Percentiles rank a stretch among this genome's conserved stretches.
Conservation (phyloP, 2,329 filamentous ascomycete genomes). For the Fusarium sp. region DNA sequence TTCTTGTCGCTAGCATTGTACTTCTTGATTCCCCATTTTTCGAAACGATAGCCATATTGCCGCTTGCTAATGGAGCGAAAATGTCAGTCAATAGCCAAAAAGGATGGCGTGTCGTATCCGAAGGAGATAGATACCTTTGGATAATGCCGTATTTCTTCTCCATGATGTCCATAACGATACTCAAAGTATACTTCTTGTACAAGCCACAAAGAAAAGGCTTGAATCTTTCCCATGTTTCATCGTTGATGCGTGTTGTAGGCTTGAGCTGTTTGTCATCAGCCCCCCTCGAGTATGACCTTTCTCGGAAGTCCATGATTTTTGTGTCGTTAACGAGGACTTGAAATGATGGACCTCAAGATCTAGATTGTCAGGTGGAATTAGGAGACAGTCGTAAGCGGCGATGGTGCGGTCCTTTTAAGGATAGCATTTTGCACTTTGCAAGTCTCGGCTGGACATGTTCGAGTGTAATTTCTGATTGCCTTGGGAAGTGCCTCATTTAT, state of each 20-base stretch:
- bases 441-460: not conserved
- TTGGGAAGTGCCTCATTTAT: constrained; percentile 34
- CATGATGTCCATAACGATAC: constrained; percentile 40
- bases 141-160: constrained; percentile 26
- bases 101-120: not conserved
- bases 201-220: constrained; percentile 37
- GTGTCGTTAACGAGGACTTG: not conserved
- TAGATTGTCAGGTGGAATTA: not conserved
- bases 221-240: constrained; percentile 39
- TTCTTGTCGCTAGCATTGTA: constrained; percentile 43
- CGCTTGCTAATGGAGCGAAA: constrained; percentile 42
- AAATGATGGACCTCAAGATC: not conserved
- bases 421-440: constrained; percentile 27
- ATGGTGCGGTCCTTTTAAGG: constrained; percentile 20
- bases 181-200: constrained; percentile 39
- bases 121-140: constrained; percentile 38
- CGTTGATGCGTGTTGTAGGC: constrained; percentile 42
- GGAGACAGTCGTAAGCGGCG: not conserved
- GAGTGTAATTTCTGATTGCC: constrained; percentile 24
- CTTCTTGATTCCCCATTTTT: constrained; percentile 46
- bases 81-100: constrained; percentile 1
- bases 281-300: constrained; percentile 16
- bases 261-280: constrained; percentile 22
- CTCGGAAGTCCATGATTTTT: constrained; percentile 23
- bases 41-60: constrained; percentile 49